Percentiles rank a stretch among this genome's conserved stretches.
Conservation (phyloP, 2,329 filamentous ascomycete genomes). For the Trichophyton verrucosum region DNA sequence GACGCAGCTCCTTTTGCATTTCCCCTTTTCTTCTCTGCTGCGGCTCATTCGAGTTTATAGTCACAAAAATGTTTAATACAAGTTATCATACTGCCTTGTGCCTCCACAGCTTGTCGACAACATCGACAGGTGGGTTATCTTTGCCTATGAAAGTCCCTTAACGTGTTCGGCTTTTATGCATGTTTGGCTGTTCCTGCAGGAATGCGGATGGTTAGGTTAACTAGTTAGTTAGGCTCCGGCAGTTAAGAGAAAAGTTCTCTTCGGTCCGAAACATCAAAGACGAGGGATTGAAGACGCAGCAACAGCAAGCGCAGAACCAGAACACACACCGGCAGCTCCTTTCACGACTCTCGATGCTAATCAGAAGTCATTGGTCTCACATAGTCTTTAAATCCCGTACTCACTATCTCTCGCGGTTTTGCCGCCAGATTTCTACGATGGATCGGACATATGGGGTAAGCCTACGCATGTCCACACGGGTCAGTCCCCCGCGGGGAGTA, state of each 20-base stretch:
- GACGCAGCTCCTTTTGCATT: neutral
- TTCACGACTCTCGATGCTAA: neutral
- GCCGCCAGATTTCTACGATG: slow-evolving; percentile 9
- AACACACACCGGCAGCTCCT: neutral
- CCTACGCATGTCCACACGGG: neutral
- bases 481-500: neutral
- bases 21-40: neutral
- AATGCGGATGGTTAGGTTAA: neutral
- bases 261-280: neutral
- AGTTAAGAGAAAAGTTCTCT: neutral
- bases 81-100: neutral
- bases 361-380: neutral
- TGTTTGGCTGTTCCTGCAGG: neutral
- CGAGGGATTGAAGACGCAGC: neutral
- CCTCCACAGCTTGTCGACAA: neutral
- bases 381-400: neutral
- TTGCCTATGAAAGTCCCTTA: no score
- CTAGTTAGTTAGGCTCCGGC: neutral
- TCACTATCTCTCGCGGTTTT: neutral
- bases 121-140: no score
- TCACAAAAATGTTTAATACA: neutral
- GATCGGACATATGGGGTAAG: slow-evolving; percentile 10
- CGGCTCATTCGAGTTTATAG: neutral
- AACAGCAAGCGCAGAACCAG: neutral
- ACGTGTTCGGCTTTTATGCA: neutral